Evolutionary conservation across 1,139 yeast genomes (phyloP).

Genomic region (Debaryomyces sp.): DNA sequence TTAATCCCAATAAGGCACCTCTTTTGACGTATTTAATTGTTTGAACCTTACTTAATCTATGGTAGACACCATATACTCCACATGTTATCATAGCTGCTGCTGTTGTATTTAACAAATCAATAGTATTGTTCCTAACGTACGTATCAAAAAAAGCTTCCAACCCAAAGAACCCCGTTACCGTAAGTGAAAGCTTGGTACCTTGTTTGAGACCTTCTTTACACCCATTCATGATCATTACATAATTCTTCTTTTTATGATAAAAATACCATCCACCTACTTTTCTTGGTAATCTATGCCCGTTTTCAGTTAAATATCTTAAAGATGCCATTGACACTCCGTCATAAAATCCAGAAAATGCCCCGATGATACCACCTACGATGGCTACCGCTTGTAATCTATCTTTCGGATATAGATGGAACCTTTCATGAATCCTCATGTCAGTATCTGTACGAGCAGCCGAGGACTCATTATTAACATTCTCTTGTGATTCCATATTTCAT

Average conservation of each 20-base stretch:
- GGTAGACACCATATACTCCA: conserved; percentile 48
- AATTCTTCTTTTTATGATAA: conserved; percentile 83
- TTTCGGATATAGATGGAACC: conserved; percentile 44
- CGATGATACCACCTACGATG: conserved; percentile 51
- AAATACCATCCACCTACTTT: conserved; percentile 89
- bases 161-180: conserved; percentile 57
- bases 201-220: conserved; percentile 46
- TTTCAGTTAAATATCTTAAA: conserved; percentile 70
- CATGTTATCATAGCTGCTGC: conserved; percentile 58
- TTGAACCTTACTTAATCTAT: conserved; percentile 50
- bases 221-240: conserved; percentile 65
- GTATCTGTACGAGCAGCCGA: background rate
- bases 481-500: background rate
- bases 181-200: conserved; percentile 47
- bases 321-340: conserved; percentile 61
- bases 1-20: conserved; percentile 60
- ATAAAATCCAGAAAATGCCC: conserved; percentile 64
- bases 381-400: conserved; percentile 39
- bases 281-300: conserved; percentile 78
- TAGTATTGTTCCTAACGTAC: conserved; percentile 46
- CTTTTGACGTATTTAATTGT: conserved; percentile 48
- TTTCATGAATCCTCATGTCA: conserved; percentile 29
- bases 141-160: conserved; percentile 64
- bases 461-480: background rate
- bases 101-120: conserved; percentile 65